Percentiles rank a stretch among this genome's conserved stretches.
Conservation (phyloP, 169 alveolate species). For the Cytauxzoon felis region DNA sequence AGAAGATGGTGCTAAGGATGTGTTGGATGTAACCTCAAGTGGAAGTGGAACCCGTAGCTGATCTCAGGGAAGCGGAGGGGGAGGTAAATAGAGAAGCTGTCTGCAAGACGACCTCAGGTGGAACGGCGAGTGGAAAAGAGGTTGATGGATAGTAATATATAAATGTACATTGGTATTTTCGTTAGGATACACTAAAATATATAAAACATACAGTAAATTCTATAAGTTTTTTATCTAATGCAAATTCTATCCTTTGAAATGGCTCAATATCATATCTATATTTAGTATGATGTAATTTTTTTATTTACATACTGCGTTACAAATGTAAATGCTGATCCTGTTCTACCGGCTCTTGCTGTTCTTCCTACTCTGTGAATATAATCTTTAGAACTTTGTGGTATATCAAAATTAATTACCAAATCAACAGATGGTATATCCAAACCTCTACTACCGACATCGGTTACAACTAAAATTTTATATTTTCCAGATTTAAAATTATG, state of each 20-base stretch:
- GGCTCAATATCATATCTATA: constrained; percentile 86
- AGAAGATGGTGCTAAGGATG: too few species aligned
- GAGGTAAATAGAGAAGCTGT: too few species aligned
- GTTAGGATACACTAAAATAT: neutral
- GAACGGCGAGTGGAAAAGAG: too few species aligned
- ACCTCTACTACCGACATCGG: constrained; percentile 99
- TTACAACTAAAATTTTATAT: constrained; percentile 88
- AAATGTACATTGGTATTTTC: constrained; percentile 27
- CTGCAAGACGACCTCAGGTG: too few species aligned
- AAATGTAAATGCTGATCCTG: constrained; percentile 93
- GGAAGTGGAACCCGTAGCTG: too few species aligned
- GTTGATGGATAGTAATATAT: too few species aligned
- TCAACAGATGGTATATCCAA: constrained; percentile 96
- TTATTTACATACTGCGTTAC: constrained; percentile 90
- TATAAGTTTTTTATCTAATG: constrained; percentile 84
- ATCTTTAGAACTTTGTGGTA: constrained; percentile 91
- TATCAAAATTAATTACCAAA: constrained; percentile 95
- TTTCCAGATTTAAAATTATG: constrained; percentile 86
- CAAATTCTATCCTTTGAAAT: constrained; percentile 87
- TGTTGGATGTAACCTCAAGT: too few species aligned
- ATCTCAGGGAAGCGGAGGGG: too few species aligned
- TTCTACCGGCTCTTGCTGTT: constrained; percentile 98
- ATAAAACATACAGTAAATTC: constrained; percentile 22
- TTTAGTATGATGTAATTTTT: constrained; percentile 10
- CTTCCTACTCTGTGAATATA: constrained; percentile 99